Evolutionary conservation across 2,329 filamentous ascomycete species (phyloP), one percentile per base, ranked within the genome.

Genomic region (Fusarium neocosmosporiellum): DNA sequence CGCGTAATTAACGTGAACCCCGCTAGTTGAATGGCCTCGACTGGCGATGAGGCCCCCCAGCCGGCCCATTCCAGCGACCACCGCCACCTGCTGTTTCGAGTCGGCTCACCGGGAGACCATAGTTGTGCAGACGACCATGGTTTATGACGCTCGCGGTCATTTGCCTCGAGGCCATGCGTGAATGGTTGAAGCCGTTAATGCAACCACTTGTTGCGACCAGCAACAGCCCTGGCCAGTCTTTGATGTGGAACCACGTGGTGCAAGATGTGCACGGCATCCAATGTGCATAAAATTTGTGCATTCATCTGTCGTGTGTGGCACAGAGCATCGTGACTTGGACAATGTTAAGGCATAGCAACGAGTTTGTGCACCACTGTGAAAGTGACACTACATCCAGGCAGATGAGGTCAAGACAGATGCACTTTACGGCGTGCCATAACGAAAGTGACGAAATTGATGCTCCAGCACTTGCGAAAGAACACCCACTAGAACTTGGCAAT

Each of bases 1-100:
- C 73, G 75, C 75, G 75, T 77, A 74, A 73, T 70, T 70, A 64
- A 65, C 36, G 67, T 73, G 63, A 63, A 73, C 70, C 72, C 70
- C 66, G 46, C 46, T 53, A 53, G 46, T 53, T 53, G 46, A 53
- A 53, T 53, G 46, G 27, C 46, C 24, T 48, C 29, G 46, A 31
- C 46, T 53, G 46, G 46, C 14, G 46, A 53, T 64, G 50, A 68
- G 65, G 60, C 69, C 63, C 61, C 39, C 61, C 37, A 67, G 16
- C 27, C 48, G 62, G 27, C 66, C 71, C 59, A 59, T 67, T 63
- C 29, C 41, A 66, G 55, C 7, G 61, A 37, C 63, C 65, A 53
- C 54, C 10, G 18, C 41, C 48, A 63, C 24, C 62, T 57, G 34
- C 63, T 60, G 64, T 58, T 70, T 36, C 24, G n/a, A 18, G 41